Conservation (phyloP, 2,329 filamentous ascomycete species). For the Fusarium sp. region DNA sequence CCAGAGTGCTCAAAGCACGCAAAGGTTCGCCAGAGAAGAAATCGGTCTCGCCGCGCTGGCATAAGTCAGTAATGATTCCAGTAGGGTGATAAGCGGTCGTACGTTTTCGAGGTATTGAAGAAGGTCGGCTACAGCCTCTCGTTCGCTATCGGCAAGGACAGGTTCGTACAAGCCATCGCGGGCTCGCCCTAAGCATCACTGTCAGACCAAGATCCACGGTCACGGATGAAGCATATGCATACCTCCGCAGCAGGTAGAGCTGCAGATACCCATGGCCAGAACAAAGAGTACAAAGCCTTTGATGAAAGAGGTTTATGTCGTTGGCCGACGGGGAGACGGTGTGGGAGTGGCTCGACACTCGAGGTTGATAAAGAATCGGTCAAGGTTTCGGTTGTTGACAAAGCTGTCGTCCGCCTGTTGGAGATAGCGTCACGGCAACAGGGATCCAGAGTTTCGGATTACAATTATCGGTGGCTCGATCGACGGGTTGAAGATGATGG, state of each 20-base stretch:
- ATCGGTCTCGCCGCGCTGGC: constrained; percentile 92
- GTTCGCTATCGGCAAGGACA: constrained; percentile 92
- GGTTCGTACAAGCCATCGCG: constrained; percentile 87
- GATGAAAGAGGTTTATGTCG: constrained; percentile 20
- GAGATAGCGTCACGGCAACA: constrained; percentile 47
- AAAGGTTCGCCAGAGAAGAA: constrained; percentile 98
- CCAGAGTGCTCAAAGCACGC: constrained; percentile 91
- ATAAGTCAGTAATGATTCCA: constrained; percentile 49
- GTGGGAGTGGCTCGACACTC: constrained; percentile 19
- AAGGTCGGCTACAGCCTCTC: constrained; percentile 95
- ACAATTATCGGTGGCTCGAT: constrained; percentile 39
- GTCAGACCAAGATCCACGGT: constrained; percentile 31
- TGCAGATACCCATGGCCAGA: constrained; percentile 70
- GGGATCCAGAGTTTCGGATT: constrained; percentile 39
- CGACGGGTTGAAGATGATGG: constrained; percentile 30
- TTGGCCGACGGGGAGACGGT: constrained; percentile 23
- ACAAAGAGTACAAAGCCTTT: constrained; percentile 37
- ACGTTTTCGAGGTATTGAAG: constrained; percentile 98
- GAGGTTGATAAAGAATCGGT: constrained; percentile 28
- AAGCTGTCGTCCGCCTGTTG: constrained; percentile 30
- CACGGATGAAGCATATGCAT: constrained; percentile 21
- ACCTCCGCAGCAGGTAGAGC: constrained; percentile 70
- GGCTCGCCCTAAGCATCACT: constrained; percentile 70
- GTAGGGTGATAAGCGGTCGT: constrained; percentile 36
- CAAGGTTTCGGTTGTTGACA: constrained; percentile 38